Conservation (phyloP, 116 monocot genomes). For the Phalaenopsis hybrid region DNA sequence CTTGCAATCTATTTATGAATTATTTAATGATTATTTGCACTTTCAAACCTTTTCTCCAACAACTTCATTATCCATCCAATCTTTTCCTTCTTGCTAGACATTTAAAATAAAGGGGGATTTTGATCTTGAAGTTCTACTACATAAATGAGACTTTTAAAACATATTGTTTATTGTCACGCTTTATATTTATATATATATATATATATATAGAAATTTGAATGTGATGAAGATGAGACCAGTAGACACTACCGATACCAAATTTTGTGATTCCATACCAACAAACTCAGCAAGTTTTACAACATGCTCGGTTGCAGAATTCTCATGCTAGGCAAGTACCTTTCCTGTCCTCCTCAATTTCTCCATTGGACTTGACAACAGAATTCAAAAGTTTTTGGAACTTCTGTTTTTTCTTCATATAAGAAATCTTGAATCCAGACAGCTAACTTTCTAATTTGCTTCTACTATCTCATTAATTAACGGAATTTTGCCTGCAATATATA, state of each 20-base stretch:
- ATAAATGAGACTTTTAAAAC: no score
- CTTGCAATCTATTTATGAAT: no score
- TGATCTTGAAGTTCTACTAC: no score
- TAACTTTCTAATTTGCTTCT: neutral
- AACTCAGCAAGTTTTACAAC: neutral
- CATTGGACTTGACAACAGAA: slow-evolving; percentile 19
- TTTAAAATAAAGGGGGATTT: no score
- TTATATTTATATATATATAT: no score
- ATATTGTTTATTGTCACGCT: no score
- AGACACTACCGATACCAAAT: neutral
- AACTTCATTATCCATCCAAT: no score
- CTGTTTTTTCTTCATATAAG: slow-evolving; percentile 28
- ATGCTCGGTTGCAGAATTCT: neutral
- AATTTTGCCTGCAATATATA: slow-evolving; percentile 1
- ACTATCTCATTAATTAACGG: neutral
- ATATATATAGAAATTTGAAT: neutral
- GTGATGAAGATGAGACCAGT: neutral
- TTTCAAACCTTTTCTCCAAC: no score
- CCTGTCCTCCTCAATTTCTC: slow-evolving; percentile 26
- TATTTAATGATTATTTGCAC: no score
- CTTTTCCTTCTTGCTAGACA: no score
- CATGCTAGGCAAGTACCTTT: slow-evolving; percentile 13
- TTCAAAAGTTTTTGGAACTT: slow-evolving; percentile 20
- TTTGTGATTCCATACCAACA: neutral
- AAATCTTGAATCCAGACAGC: neutral